These are phyloP conservation scores for Sarocladiaceae sp. DNA, from an alignment of 2,329 filamentous ascomycete species.

Conservation along the genomic window DNA sequence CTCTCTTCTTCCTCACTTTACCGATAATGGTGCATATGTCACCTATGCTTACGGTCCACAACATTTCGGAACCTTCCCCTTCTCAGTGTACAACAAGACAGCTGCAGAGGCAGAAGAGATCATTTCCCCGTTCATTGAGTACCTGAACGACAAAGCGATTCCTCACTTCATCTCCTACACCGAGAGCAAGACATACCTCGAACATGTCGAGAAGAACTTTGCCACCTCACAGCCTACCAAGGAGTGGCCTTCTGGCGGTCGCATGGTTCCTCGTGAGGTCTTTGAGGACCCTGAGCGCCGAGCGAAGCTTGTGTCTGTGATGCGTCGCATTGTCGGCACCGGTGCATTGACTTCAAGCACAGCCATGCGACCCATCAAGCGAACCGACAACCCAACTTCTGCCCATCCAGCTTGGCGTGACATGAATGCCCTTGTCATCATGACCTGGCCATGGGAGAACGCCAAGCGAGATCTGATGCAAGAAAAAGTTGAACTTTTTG, in stretches of 20 bases:
- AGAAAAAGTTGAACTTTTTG: not conserved
- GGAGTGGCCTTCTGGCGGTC: conserved; percentile 20
- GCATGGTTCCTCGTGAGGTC: conserved; percentile 17
- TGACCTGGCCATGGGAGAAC: conserved; percentile 4
- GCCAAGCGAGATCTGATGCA: not conserved
- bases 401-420: not conserved
- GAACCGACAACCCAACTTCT: not conserved
- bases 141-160: conserved; percentile 15
- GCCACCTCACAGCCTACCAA: conserved; percentile 20
- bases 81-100: conserved; percentile 42
- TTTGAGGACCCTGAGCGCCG: conserved; percentile 9
- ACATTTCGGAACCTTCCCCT: conserved; percentile 35
- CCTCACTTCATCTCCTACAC: conserved; percentile 23
- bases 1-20: conserved; percentile 27
- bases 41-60: conserved; percentile 39
- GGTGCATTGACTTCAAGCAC: not conserved
- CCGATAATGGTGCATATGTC: conserved; percentile 43
- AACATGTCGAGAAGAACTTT: conserved; percentile 19
- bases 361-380: not conserved
- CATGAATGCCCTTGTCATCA: not conserved
- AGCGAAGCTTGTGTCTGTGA: not conserved
- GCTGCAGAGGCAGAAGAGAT: conserved; percentile 31
- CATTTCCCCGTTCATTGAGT: conserved; percentile 35
- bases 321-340: not conserved
- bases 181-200: conserved; percentile 25